Conservation (phyloP, 768 basidiomycete genomes). For the Pleurotus salmoneostramineus region DNA sequence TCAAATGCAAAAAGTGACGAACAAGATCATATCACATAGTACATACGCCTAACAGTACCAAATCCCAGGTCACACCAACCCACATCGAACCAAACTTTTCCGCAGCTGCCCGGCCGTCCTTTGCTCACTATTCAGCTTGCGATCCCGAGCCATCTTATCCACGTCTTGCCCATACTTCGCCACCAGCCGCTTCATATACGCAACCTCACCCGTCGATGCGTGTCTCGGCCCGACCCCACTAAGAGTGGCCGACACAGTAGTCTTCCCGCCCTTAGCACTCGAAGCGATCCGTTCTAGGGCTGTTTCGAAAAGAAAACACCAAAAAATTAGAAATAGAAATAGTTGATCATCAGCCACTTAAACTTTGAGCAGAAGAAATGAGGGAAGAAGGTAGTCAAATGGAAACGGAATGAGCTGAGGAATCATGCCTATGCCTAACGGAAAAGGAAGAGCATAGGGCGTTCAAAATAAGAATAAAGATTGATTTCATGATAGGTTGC, state of each 20-base stretch:
- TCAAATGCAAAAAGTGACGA: too few species aligned
- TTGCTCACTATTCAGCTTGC: slow-evolving; percentile 78
- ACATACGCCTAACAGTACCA: slow-evolving; percentile 1
- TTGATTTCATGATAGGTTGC: too few species aligned
- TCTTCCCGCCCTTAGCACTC: slow-evolving; percentile 22
- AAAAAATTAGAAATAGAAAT: too few species aligned
- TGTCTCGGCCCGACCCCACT: slow-evolving; percentile 50
- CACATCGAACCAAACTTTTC: slow-evolving; percentile 57
- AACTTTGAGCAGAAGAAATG: too few species aligned
- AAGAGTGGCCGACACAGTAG: slow-evolving; percentile 34
- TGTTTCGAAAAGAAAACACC: slow-evolving; percentile 17
- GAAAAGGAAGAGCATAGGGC: neutral
- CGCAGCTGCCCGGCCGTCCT: slow-evolving; percentile 76
- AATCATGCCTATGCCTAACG: neutral
- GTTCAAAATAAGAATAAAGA: too few species aligned
- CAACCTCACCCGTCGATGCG: slow-evolving; percentile 64
- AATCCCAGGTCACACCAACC: slow-evolving; percentile 16
- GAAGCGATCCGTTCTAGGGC: slow-evolving; percentile 66
- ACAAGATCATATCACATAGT: neutral
- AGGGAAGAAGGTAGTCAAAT: neutral
- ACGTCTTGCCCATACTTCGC: slow-evolving; percentile 69
- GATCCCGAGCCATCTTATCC: slow-evolving; percentile 74
- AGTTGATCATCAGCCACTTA: too few species aligned
- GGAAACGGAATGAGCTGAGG: neutral
- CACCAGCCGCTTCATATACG: slow-evolving; percentile 64